Conservation (phyloP, 1,139 yeast species). For the Sugiyamaella sp. region DNA sequence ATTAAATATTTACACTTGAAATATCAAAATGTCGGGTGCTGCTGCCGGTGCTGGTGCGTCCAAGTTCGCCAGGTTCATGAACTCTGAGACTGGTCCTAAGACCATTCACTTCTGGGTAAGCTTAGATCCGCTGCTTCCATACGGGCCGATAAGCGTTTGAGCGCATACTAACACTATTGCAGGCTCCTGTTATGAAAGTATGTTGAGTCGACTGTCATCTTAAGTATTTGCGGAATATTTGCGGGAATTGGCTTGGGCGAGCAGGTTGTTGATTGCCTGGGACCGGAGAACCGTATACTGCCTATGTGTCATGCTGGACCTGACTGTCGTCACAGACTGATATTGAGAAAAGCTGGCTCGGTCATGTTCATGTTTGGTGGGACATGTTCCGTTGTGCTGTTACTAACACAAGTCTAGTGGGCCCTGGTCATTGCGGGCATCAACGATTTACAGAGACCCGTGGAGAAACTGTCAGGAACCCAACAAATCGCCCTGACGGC, state of each 20-base stretch:
- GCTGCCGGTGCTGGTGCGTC: slow-evolving; percentile 39
- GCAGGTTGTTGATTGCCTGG: not conserved
- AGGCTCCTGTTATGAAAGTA: slow-evolving; percentile 58
- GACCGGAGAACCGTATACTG: too few species aligned
- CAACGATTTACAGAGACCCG: slow-evolving; percentile 85
- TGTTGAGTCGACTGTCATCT: not conserved
- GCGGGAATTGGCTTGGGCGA: not conserved
- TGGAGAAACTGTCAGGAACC: slow-evolving; percentile 86
- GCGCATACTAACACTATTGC: slow-evolving; percentile 12
- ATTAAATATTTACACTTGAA: not conserved
- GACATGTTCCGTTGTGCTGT: not conserved
- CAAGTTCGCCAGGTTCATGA: slow-evolving; percentile 65
- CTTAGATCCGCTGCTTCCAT: slow-evolving; percentile 7
- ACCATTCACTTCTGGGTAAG: slow-evolving; percentile 93
- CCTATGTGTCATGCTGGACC: too few species aligned
- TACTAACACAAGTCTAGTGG: slow-evolving; percentile 55
- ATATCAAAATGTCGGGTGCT: slow-evolving; percentile 50
- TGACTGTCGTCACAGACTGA: too few species aligned
- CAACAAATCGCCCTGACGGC: slow-evolving; percentile 89
- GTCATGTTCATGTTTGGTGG: too few species aligned
- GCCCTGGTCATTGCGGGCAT: slow-evolving; percentile 88
- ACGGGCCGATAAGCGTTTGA: not conserved
- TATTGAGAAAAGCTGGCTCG: too few species aligned
- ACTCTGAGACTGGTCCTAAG: slow-evolving; percentile 90
- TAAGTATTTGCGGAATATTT: not conserved